These are phyloP conservation scores for Trametes sp. DNA, from an alignment of 1,284 basidiomycete genomes.

Conservation along the genomic window DNA sequence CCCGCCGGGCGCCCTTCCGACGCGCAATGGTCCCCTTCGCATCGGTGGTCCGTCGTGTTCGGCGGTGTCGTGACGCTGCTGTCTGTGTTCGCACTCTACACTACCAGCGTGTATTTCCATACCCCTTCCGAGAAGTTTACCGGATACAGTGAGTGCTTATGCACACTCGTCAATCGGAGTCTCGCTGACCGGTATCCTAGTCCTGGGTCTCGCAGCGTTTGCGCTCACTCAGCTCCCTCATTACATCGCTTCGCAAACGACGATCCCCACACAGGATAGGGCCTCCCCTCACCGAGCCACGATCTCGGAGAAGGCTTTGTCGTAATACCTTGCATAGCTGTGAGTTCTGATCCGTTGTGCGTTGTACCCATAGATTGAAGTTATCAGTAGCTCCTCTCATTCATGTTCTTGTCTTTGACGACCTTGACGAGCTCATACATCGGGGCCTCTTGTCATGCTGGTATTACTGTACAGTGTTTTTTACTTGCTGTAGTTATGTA, in stretches of 20 bases:
- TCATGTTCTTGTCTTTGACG: too few relatives aligned
- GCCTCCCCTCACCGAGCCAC: not conserved
- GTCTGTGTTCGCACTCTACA: slow-evolving; percentile 80
- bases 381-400: too few relatives aligned
- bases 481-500: too few relatives aligned
- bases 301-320: not conserved
- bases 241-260: not conserved
- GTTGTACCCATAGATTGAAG: too few relatives aligned
- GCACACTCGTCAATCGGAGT: not conserved
- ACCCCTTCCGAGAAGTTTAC: slow-evolving; percentile 87
- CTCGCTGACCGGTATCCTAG: slow-evolving; percentile 1
- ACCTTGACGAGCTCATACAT: too few relatives aligned
- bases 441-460: too few relatives aligned
- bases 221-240: slow-evolving; percentile 21
- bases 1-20: slow-evolving; percentile 4
- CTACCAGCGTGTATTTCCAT: slow-evolving; percentile 93
- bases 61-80: slow-evolving; percentile 63
- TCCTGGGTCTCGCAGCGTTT: slow-evolving; percentile 21
- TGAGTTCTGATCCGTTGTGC: too few relatives aligned
- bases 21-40: slow-evolving; percentile 48
- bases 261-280: too few relatives aligned
- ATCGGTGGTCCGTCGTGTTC: slow-evolving; percentile 54
- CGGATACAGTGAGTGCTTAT: slow-evolving; percentile 72
- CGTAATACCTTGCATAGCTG: not conserved
- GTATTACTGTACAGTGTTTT: too few relatives aligned